Percentiles rank a stretch among this genome's conserved stretches.
Conservation (phyloP, 2,329 filamentous ascomycete species). For the Hypoxylon sp. region DNA sequence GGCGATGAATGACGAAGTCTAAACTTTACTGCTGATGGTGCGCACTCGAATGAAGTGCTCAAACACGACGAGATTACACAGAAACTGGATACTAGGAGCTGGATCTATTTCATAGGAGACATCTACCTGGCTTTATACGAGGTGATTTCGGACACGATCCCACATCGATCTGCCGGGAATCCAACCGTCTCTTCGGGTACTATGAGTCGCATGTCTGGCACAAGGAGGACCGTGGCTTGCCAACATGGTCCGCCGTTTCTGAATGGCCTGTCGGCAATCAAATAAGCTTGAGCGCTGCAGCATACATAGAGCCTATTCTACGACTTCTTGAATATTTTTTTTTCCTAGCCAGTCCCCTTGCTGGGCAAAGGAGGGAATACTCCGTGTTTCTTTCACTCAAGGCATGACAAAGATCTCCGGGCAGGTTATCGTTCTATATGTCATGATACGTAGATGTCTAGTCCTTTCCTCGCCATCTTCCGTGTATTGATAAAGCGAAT, state of each 20-base stretch:
- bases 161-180: background rate
- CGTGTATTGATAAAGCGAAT: background rate
- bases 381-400: background rate
- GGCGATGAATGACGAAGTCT: conserved; percentile 9
- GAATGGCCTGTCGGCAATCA: conserved; percentile 8
- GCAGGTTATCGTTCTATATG: background rate
- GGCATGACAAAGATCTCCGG: background rate
- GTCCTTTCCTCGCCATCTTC: no score
- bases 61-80: background rate
- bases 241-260: background rate
- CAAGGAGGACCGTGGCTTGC: background rate
- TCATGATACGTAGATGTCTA: no score
- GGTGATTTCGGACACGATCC: background rate
- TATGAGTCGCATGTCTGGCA: conserved; percentile 2
- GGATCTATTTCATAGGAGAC: background rate
- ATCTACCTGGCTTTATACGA: background rate
- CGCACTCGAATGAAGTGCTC: no score
- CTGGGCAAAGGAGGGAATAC: background rate
- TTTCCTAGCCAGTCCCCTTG: no score
- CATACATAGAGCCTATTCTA: conserved; percentile 27
- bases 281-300: conserved; percentile 14
- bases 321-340: no score
- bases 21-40: conserved; percentile 11
- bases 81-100: background rate
- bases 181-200: background rate